Percentiles rank a stretch among this genome's conserved stretches.
Conservation (phyloP, 139 green algal genomes). For the Deuterostichococcus epilithicus region DNA sequence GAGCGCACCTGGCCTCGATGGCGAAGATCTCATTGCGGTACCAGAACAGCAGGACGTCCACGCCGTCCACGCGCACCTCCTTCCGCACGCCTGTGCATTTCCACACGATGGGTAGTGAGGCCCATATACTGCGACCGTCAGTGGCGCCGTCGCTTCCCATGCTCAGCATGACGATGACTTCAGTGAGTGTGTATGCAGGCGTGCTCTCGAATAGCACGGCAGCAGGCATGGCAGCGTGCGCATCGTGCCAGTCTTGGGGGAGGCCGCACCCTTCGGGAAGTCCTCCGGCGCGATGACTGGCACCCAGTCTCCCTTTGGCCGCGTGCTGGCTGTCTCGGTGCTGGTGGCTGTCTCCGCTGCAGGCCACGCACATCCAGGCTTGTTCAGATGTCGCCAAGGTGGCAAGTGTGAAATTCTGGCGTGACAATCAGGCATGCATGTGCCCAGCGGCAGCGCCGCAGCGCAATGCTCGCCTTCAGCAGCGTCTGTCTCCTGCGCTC, state of each 20-base stretch:
- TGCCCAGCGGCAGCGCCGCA: too few relatives aligned
- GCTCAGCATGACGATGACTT: not conserved
- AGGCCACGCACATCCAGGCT: too few relatives aligned
- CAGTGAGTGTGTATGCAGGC: not conserved
- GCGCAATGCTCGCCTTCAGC: too few relatives aligned
- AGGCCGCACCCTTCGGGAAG: conserved; percentile 79
- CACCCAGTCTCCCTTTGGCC: conserved; percentile 47
- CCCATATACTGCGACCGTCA: not conserved
- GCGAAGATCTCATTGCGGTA: conserved; percentile 92
- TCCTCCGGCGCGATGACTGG: conserved; percentile 76
- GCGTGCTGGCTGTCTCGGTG: conserved; percentile 1
- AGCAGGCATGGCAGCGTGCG: not conserved
- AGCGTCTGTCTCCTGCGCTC: too few relatives aligned
- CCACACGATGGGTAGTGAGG: not conserved
- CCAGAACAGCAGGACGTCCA: conserved; percentile 93
- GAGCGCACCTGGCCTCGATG: conserved; percentile 74
- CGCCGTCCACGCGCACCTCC: conserved; percentile 76
- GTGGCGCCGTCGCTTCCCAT: not conserved
- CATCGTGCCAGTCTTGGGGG: not conserved
- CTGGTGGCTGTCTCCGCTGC: not conserved
- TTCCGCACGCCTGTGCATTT: conserved; percentile 70
- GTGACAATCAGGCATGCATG: too few relatives aligned
- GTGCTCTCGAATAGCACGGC: not conserved
- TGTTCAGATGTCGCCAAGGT: too few relatives aligned
- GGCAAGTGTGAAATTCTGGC: too few relatives aligned